Base-by-base conservation (phyloP, 345 rosid species). In the Abelmoschus esculentus region DNA sequence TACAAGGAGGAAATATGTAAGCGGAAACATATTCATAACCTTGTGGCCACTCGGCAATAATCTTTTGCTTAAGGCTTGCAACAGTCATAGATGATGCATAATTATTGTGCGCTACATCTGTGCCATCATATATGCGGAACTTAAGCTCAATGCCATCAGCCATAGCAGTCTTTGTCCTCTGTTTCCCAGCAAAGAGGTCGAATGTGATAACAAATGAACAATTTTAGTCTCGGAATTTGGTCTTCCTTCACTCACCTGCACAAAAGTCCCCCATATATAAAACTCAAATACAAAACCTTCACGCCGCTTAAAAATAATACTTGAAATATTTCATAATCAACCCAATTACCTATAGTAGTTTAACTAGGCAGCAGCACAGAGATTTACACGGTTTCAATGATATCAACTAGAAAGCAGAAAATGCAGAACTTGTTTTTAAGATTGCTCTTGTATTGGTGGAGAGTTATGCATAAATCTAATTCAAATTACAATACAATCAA, bases 1-100 rank as follows among this genome's bases (percentile, higher is more conserved):
- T 4, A 32, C 36, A 32, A 32, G 36, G 36, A 32, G 36, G 17
- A 65, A 15, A 66, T 22, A 26, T 7, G 74, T 13, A 38, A 56
- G 58, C 54, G 57, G 40, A 38, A 40, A 14, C 38, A 73, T 63
- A 73, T 31, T 42, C 19, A 44, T 62, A 38, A 81, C 85, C 85
- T 81, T 74, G 78, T 9, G 85, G 85, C 85, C 85, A 81, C 77
- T 78, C 80, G 54, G 85, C 60, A 74, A 81, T 70, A 47, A 81
- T 71, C 74, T 67, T 76, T 72, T 81, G 80, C 76, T 81, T 78
- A 52, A 81, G 80, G 61, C 63, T 59, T 71, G 80, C 76, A 69
- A 81, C 65, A 7, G 82, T 78, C 36, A 61, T 76, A 68, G 85
- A 78, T 18, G 75, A 61, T 9, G 73, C 73, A 14, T 78, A 81